Evolutionary conservation across 75 land plant species (phyloP).

Genomic region (Ceratopteris richardii): DNA sequence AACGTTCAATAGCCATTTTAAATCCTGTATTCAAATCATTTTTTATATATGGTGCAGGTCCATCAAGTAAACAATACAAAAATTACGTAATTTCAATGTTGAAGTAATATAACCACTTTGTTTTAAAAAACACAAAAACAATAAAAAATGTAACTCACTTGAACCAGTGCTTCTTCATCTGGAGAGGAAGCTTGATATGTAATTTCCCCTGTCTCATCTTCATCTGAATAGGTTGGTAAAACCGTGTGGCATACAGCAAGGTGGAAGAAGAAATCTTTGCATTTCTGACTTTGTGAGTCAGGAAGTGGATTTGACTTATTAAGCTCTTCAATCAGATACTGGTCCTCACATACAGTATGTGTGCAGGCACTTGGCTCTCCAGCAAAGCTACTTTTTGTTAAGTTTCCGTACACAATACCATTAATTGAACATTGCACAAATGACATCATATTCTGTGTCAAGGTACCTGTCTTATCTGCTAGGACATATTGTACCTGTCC

Average conservation of each 20-base stretch:
- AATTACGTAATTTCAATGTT: too few relatives aligned
- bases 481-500: conserved; percentile 26
- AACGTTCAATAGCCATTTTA: too few relatives aligned
- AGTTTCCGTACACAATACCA: conserved; percentile 27
- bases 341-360: conserved; percentile 20
- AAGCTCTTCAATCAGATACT: conserved; percentile 5
- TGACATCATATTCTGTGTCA: conserved; percentile 35
- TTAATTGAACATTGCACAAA: conserved; percentile 36
- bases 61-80: too few relatives aligned
- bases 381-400: background rate
- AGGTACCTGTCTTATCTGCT: conserved; percentile 34
- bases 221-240: conserved; percentile 8
- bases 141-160: conserved; percentile 3
- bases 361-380: conserved; percentile 8
- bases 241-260: conserved; percentile 31
- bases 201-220: conserved; percentile 11
- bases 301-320: conserved; percentile 1
- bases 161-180: conserved; percentile 41
- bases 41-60: too few relatives aligned
- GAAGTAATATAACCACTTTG: too few relatives aligned
- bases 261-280: conserved; percentile 22
- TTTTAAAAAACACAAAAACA: too few relatives aligned
- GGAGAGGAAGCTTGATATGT: conserved; percentile 30
- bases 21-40: too few relatives aligned
- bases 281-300: conserved; percentile 10